A percentile compares a stretch with the other conserved stretches of the same genome.
These are phyloP conservation scores for Domatiomyces catenatus DNA, from an alignment of 2,329 filamentous ascomycete species.

Conservation along the genomic window DNA sequence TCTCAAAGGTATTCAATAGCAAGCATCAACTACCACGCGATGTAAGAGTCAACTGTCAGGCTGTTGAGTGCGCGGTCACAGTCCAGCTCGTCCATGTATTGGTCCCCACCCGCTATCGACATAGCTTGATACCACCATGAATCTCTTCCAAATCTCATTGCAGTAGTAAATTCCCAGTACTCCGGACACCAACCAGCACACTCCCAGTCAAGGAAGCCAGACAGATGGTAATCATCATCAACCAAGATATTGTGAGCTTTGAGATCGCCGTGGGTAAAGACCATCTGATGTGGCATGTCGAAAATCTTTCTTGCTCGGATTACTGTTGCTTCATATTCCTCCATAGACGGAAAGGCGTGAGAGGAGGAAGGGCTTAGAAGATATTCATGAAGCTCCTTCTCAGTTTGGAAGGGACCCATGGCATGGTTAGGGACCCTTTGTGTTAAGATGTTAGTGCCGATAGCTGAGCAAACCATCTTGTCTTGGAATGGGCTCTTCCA, in stretches of 20 bases:
- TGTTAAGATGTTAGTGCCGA: conserved; percentile 21
- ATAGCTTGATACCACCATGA: conserved; percentile 19
- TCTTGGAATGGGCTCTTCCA: conserved; percentile 20
- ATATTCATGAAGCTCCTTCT: conserved; percentile 20
- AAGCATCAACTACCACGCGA: conserved; percentile 12
- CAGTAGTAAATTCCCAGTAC: conserved; percentile 19
- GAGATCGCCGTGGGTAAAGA: conserved; percentile 18
- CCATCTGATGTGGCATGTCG: conserved; percentile 12
- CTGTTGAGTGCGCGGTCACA: conserved; percentile 17
- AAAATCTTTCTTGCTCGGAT: conserved; percentile 16
- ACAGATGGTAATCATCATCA: conserved; percentile 10
- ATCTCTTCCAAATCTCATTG: conserved; percentile 13
- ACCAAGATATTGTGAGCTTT: conserved; percentile 15
- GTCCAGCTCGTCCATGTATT: conserved; percentile 15
- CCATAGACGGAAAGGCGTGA: conserved; percentile 18
- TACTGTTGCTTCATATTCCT: conserved; percentile 18
- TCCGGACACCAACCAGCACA: conserved; percentile 17
- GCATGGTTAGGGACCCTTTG: conserved; percentile 22
- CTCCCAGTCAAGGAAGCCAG: conserved; percentile 21
- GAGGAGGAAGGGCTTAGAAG: conserved; percentile 19
- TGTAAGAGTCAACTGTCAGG: conserved; percentile 19
- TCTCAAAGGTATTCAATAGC: no score
- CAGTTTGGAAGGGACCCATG: conserved; percentile 19
- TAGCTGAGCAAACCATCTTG: conserved; percentile 20
- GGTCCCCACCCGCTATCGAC: conserved; percentile 15